Evolutionary conservation across 2,329 filamentous ascomycete species (phyloP).

Genomic region (Ceratocystis lukuohia): DNA sequence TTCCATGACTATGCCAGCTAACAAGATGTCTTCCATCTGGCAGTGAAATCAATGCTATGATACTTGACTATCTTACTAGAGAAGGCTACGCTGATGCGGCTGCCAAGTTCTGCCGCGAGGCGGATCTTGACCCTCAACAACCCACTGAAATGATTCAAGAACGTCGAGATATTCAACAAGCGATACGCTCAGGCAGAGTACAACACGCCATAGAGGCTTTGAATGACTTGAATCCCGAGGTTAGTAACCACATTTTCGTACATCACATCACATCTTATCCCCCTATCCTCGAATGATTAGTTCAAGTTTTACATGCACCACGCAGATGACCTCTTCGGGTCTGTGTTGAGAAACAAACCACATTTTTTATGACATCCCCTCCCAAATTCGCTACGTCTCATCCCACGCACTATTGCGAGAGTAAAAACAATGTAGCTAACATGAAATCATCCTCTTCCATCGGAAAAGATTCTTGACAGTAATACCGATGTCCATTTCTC

Average conservation of each 20-base stretch:
- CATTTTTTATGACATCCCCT: slow-evolving; percentile 31
- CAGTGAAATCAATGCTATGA: slow-evolving; percentile 89
- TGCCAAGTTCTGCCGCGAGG: slow-evolving; percentile 84
- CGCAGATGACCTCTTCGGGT: slow-evolving; percentile 67
- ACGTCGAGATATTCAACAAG: slow-evolving; percentile 69
- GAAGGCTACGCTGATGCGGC: slow-evolving; percentile 91
- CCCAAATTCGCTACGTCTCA: neutral
- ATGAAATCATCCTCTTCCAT: neutral
- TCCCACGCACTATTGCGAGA: neutral
- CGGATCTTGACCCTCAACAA: slow-evolving; percentile 65
- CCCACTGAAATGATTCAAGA: slow-evolving; percentile 60
- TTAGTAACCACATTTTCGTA: slow-evolving; percentile 37
- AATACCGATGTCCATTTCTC: slow-evolving; percentile 79
- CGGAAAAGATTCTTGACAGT: slow-evolving; percentile 64
- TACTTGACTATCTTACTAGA: slow-evolving; percentile 93
- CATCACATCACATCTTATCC: slow-evolving; percentile 10
- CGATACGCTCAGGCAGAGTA: slow-evolving; percentile 76
- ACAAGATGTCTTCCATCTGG: slow-evolving; percentile 7
- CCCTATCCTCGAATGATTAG: slow-evolving; percentile 70
- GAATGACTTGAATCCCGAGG: slow-evolving; percentile 83
- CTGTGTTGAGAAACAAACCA: slow-evolving; percentile 79
- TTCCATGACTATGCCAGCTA: neutral
- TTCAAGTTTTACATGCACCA: slow-evolving; percentile 95
- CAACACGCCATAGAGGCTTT: slow-evolving; percentile 72
- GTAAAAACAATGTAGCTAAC: slow-evolving; percentile 9